Percentiles rank a stretch among this genome's conserved stretches.
Evolutionary conservation across 345 rosid genomes (phyloP).

Genomic region (Physaria fendleri): DNA sequence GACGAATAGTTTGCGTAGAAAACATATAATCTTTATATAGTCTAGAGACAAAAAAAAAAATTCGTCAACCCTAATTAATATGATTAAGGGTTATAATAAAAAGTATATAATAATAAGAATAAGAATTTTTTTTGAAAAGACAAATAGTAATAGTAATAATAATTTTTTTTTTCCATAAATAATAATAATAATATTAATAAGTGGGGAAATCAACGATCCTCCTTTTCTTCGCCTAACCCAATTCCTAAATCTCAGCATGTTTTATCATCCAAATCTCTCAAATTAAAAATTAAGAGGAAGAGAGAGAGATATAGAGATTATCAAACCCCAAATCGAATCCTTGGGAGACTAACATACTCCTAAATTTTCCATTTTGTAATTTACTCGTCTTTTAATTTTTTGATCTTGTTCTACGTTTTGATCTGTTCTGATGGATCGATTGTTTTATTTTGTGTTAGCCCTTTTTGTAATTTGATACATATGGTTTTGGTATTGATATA

Average conservation of each 20-base stretch:
- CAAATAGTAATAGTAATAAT: no score
- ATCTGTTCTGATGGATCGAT: not conserved
- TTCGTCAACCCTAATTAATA: no score
- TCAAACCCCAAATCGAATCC: slow-evolving; percentile 19
- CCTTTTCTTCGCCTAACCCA: slow-evolving; percentile 24
- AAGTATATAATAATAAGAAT: no score
- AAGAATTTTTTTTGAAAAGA: no score
- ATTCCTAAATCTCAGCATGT: slow-evolving; percentile 27
- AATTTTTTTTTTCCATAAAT: no score
- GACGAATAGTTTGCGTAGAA: no score
- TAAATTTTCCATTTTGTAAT: slow-evolving; percentile 35
- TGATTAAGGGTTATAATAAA: no score
- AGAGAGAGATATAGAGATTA: not conserved
- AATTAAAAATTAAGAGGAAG: not conserved
- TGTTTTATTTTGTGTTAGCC: not conserved
- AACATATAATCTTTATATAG: no score
- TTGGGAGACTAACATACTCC: slow-evolving; percentile 6
- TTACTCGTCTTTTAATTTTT: slow-evolving; percentile 15
- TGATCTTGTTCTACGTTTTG: not conserved
- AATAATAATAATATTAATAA: not conserved
- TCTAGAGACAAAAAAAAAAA: no score
- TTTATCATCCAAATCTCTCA: slow-evolving; percentile 30
- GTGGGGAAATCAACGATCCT: slow-evolving; percentile 19
- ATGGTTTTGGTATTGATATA: not conserved
- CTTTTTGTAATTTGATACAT: slow-evolving; percentile 1